Evolutionary conservation across 129 eudicot genomes (phyloP).

Genomic region (Flaveria sonorensis): DNA sequence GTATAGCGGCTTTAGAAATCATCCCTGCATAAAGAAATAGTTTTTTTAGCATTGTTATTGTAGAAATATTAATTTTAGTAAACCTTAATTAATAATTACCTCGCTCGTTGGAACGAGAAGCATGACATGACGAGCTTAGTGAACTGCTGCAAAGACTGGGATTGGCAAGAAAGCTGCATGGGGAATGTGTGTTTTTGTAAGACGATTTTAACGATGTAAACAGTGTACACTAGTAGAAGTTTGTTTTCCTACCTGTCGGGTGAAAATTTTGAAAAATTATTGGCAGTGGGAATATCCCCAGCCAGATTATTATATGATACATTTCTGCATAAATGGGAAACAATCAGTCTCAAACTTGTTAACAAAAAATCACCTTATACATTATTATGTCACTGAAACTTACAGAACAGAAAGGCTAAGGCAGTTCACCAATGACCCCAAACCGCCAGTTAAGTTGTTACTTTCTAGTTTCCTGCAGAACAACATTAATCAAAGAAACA

Average conservation of each 20-base stretch:
- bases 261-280: slow-evolving; percentile 84
- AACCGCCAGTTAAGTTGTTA: slow-evolving; percentile 86
- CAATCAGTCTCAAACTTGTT: slow-evolving; percentile 10
- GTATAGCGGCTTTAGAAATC: slow-evolving; percentile 81
- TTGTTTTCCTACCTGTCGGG: slow-evolving; percentile 67
- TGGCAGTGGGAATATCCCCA: slow-evolving; percentile 77
- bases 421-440: slow-evolving; percentile 67
- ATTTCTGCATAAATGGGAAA: slow-evolving; percentile 49
- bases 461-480: slow-evolving; percentile 67
- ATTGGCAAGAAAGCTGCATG: slow-evolving; percentile 71
- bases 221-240: neutral
- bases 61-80: neutral
- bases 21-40: slow-evolving; percentile 37
- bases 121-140: slow-evolving; percentile 62
- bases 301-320: slow-evolving; percentile 81
- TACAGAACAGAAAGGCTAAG: slow-evolving; percentile 77
- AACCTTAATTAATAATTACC: slow-evolving; percentile 44
- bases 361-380: neutral
- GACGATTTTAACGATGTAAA: neutral
- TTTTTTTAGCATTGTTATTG: neutral
- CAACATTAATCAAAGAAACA: slow-evolving; percentile 10
- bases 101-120: slow-evolving; percentile 60
- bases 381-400: slow-evolving; percentile 30
- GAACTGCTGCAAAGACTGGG: slow-evolving; percentile 82
- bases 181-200: slow-evolving; percentile 8